Evolutionary conservation across 2,329 filamentous ascomycete species (phyloP), one percentile per base, ranked within the genome.

Genomic region (Blumeriella jaapii): DNA sequence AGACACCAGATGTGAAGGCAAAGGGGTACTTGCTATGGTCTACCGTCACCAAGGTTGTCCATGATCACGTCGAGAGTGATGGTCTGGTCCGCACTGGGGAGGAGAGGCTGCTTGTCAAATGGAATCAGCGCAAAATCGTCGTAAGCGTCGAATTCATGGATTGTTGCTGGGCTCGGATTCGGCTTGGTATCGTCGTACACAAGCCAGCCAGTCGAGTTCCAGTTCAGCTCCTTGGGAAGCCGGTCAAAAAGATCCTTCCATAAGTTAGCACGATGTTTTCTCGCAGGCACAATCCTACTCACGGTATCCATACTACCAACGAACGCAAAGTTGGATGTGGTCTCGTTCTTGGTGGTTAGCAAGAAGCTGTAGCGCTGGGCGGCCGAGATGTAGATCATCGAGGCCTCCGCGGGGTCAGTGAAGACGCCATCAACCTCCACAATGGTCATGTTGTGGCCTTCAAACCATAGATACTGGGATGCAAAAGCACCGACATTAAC

Each of bases 41-140:
- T 71, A 1, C 81, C 81, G 39, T 86, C 68, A 14, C 64, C 65
- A 8, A 85, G 65, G 41, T 79, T 76, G 48, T 75, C 67, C 71
- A 82, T 82, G 40, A 64, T 63, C 3, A 82, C 67, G 41, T 71
- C 63, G 2, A 91, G 64, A 27, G 69, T 68, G 23, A 91, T 64
- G 2, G 62, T 63, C 43, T 74, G 67, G 55, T 80, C 73, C 0
- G 82, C 76, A 6, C 74, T 61, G 1, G 68, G 64, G 4, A 78
- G 67, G 2, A 79, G 61, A 6, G 65, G 60, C 56, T 73, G 61
- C 29, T 71, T 68, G 51, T 93, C 83, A 36, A 70, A 65, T 0
- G 86, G 81, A 1, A 78, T 65, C 0, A 93, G 68, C 0, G 59
- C 66, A 44, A 81, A 74, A 52, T 93, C 86, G 48, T 94, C 83